Evolutionary conservation across 2,329 filamentous ascomycete genomes (phyloP).

Genomic region (Ascomycota sp.): DNA sequence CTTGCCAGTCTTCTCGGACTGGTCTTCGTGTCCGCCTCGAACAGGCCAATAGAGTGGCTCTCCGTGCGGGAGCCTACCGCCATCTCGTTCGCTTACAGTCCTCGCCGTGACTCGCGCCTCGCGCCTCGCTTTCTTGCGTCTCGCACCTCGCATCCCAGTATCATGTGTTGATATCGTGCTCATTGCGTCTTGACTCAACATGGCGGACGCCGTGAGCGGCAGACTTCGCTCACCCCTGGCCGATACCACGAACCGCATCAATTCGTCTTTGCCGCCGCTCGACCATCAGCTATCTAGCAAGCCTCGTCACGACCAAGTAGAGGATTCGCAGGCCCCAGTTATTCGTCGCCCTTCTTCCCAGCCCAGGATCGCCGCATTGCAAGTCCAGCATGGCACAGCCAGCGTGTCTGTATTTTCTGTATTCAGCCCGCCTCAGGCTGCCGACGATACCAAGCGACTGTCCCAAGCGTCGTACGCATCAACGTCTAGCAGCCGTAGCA

Average conservation of each 20-base stretch:
- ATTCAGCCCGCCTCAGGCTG: slow-evolving; percentile 10
- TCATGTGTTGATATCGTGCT: slow-evolving; percentile 14
- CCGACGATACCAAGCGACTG: slow-evolving; percentile 15
- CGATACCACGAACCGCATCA: slow-evolving; percentile 26
- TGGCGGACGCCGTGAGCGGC: slow-evolving; percentile 12
- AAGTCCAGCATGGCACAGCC: slow-evolving; percentile 1
- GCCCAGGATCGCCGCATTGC: background rate
- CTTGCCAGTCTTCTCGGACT: background rate
- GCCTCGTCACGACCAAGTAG: slow-evolving; percentile 8
- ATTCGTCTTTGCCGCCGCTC: slow-evolving; percentile 14
- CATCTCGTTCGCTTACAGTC: too few relatives aligned
- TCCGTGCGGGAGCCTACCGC: too few relatives aligned
- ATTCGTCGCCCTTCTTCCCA: slow-evolving; percentile 1
- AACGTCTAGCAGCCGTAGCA: slow-evolving; percentile 18
- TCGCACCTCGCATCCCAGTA: slow-evolving; percentile 5
- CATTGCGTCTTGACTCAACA: slow-evolving; percentile 5
- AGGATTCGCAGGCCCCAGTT: slow-evolving; percentile 1
- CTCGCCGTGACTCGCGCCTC: too few relatives aligned
- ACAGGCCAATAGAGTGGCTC: too few relatives aligned
- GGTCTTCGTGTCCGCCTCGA: too few relatives aligned
- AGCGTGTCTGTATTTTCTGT: slow-evolving; percentile 7
- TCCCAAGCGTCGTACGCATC: slow-evolving; percentile 22
- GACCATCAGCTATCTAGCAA: slow-evolving; percentile 10
- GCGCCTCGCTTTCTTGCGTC: background rate
- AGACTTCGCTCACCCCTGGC: slow-evolving; percentile 20